Evolutionary conservation across 345 rosid genomes (phyloP).

Genomic region (Erucastrum elatum): DNA sequence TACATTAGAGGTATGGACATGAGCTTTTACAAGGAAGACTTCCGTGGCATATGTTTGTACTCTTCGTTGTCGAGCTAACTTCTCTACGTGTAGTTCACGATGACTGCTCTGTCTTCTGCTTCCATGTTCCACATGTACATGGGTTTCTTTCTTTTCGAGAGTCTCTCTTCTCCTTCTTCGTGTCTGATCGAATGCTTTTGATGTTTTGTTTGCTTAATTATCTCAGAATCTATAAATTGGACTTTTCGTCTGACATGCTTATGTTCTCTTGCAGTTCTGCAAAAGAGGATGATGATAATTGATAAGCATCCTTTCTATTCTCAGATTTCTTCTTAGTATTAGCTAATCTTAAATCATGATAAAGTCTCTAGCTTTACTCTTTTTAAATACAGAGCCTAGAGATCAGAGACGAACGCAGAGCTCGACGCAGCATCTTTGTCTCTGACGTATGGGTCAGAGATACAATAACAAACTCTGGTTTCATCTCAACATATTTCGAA

Average conservation of each 20-base stretch:
- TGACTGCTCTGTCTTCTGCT: conserved; percentile 50
- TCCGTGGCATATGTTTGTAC: conserved; percentile 66
- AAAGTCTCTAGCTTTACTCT: conserved; percentile 27
- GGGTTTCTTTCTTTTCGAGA: conserved; percentile 91
- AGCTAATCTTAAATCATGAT: neutral
- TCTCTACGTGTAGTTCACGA: conserved; percentile 53
- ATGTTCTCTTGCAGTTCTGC: conserved; percentile 61
- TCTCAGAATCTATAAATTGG: neutral
- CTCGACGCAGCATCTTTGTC: conserved; percentile 44
- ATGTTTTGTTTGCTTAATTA: conserved; percentile 2
- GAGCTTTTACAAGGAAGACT: conserved; percentile 71
- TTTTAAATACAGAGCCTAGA: conserved; percentile 31
- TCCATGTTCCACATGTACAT: conserved; percentile 68
- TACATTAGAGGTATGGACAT: conserved; percentile 80
- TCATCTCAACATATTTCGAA: conserved; percentile 27
- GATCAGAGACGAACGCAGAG: conserved; percentile 45
- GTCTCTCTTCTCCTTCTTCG: conserved; percentile 37
- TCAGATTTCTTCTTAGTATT: conserved; percentile 47
- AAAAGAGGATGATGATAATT: conserved; percentile 54
- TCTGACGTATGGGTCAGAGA: conserved; percentile 32
- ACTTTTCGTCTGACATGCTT: conserved; percentile 51
- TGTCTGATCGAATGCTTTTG: neutral
- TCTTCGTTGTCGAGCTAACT: conserved; percentile 66
- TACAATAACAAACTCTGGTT: conserved; percentile 24
- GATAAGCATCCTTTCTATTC: conserved; percentile 62